Evolutionary conservation across 2,329 filamentous ascomycete species (phyloP).

Genomic region (Pseudogymnoascus sp.): DNA sequence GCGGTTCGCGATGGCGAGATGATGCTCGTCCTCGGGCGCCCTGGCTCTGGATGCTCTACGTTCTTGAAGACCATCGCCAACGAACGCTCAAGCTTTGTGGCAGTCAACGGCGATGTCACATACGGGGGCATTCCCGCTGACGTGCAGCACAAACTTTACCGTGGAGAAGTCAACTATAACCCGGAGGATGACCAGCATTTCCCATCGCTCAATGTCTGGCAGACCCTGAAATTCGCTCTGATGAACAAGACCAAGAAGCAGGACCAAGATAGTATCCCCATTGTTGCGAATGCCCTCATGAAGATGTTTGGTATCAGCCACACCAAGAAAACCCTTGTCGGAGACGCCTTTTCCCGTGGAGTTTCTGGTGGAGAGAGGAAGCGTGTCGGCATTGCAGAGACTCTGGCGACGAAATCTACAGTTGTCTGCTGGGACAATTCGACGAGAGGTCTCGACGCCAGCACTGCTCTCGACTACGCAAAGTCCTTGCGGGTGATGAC

Average conservation of each 20-base stretch:
- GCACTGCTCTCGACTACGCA: conserved; percentile 54
- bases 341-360: conserved; percentile 53
- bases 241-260: conserved; percentile 68
- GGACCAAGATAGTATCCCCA: conserved; percentile 54
- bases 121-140: conserved; percentile 66
- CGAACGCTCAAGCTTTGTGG: conserved; percentile 57
- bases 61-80: conserved; percentile 73
- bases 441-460: conserved; percentile 59
- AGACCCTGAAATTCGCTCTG: conserved; percentile 69
- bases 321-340: conserved; percentile 49
- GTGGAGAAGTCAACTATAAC: conserved; percentile 74
- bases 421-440: conserved; percentile 64
- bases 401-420: conserved; percentile 24
- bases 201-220: conserved; percentile 67
- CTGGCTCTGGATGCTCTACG: conserved; percentile 68
- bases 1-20: conserved; percentile 63
- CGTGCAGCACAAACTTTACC: conserved; percentile 61
- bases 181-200: conserved; percentile 72
- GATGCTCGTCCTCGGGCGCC: conserved; percentile 66
- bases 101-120: conserved; percentile 60
- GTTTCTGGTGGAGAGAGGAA: conserved; percentile 58
- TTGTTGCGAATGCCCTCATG: conserved; percentile 64
- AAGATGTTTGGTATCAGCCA: conserved; percentile 63
- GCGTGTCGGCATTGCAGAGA: conserved; percentile 54
- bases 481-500: conserved; percentile 59